Base-by-base conservation (phyloP, 139 green algal species). In the Astrephomene gubernaculifera region DNA sequence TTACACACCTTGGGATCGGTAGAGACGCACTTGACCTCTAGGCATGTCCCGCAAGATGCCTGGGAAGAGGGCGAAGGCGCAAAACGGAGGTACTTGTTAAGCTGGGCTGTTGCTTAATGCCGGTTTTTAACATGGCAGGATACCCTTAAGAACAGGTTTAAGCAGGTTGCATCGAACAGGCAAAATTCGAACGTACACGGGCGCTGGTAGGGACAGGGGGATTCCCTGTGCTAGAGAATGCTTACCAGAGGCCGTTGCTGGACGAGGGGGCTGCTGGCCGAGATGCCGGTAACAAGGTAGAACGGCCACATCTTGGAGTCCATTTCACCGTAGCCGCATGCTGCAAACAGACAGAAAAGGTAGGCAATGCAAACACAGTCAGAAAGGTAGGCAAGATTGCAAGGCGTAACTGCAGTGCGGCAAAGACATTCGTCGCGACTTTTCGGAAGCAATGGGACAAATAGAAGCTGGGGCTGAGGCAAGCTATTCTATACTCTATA, bases 231-330 rank as follows among this genome's bases (percentile, higher is more conserved):
- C 49, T 17, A 57, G 14, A 57, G 49, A 57, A 57, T 17, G 29
- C 72, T 5, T 35, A 81, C 72, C 72, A 69, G 72, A 21, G 72
- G 72, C 3, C 72, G 49, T 19, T 36, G 2, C 6, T 12, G 22
- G 22, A 81, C 72, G 0, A 81, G 72, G 4, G 35, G 22, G 31
- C 6, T 69, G 52, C 41, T 29, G 22, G 75, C 10, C 27, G 57
- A 82, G 25, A 83, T n/a, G 31, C 31, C 43, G 33, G 78, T 24
- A 0, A 84, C 78, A 24, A 33, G 25, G 41, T 49, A 84, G 78
- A 84, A 84, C 10, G 78, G 65, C 65, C 65, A 86, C 79, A 86
- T 72, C 67, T 86, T 86, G 25, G 36, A n/a, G 67, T 86, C 79
- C 49, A 79, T 38, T 52, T 86, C 79, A 19, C 79, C 79, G 52